These are phyloP conservation scores for Nicotiana obtusifolia DNA, from an alignment of 257 asterid species.

Conservation along the genomic window DNA sequence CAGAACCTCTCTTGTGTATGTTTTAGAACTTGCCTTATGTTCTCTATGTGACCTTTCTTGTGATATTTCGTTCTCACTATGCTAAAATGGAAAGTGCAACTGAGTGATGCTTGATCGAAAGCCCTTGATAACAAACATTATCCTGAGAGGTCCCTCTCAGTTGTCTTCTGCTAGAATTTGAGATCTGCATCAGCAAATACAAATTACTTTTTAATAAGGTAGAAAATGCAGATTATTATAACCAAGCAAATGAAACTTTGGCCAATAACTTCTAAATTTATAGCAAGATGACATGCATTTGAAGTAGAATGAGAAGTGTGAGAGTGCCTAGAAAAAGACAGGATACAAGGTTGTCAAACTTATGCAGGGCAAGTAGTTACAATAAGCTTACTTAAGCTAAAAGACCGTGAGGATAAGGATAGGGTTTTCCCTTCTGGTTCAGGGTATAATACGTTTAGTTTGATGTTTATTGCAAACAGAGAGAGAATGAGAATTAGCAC, in stretches of 20 bases:
- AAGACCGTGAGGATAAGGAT: neutral
- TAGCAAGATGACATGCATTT: neutral
- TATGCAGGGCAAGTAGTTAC: neutral
- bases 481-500: neutral
- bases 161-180: neutral
- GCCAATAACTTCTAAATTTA: neutral
- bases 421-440: neutral
- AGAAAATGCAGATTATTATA: neutral
- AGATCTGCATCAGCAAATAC: neutral
- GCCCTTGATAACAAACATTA: neutral
- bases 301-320: neutral
- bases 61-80: neutral
- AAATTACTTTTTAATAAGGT: neutral
- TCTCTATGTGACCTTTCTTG: neutral
- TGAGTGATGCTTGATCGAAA: neutral
- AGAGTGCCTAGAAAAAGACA: neutral
- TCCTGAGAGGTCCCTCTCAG: neutral
- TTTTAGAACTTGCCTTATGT: slow-evolving; percentile 8
- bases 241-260: neutral
- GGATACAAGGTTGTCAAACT: neutral
- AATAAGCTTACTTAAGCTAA: neutral
- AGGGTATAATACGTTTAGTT: neutral
- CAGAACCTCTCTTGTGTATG: slow-evolving; percentile 89
- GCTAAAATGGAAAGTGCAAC: neutral
- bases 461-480: neutral